phyloP scores from a whole-genome alignment of 306 rosid genomes.

The Quercus cerris region DNA sequence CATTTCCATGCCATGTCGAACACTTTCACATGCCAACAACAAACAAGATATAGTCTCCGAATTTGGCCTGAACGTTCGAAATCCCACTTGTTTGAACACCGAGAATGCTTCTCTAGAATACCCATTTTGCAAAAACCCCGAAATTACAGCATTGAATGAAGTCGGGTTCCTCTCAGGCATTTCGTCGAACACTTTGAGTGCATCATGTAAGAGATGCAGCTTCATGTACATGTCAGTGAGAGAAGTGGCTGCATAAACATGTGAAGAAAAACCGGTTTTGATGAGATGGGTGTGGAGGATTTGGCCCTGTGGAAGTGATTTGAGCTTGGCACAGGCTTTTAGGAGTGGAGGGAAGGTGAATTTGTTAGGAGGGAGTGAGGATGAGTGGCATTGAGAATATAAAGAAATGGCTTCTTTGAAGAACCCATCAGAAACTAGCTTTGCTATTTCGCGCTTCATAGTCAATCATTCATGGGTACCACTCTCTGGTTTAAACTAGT shows the following conservation, averaged over 20 bases:
- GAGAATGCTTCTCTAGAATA: slow-evolving; percentile 30
- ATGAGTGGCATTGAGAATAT: slow-evolving; percentile 34
- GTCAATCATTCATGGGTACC: slow-evolving; percentile 17
- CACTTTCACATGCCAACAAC: slow-evolving; percentile 29
- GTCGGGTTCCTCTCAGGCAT: slow-evolving; percentile 53
- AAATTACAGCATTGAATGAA: slow-evolving; percentile 48
- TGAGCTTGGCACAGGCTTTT: slow-evolving; percentile 66
- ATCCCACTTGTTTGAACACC: slow-evolving; percentile 26
- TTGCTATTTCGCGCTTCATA: slow-evolving; percentile 37
- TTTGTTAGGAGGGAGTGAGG: slow-evolving; percentile 33
- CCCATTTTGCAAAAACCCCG: slow-evolving; percentile 52
- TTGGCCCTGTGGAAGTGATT: slow-evolving; percentile 28
- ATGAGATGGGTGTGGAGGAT: slow-evolving; percentile 54
- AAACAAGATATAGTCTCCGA: slow-evolving; percentile 54
- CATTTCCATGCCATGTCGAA: slow-evolving; percentile 26
- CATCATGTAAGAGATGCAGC: slow-evolving; percentile 25
- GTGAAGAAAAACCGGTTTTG: slow-evolving; percentile 50
- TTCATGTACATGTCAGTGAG: slow-evolving; percentile 38
- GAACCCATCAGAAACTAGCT: slow-evolving; percentile 53
- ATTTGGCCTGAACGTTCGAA: slow-evolving; percentile 41
- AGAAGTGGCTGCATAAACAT: slow-evolving; percentile 54
- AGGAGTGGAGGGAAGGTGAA: slow-evolving; percentile 67
- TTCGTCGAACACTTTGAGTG: slow-evolving; percentile 53
- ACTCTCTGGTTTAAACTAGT: background rate
- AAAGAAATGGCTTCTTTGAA: slow-evolving; percentile 51